Percentiles rank a stretch among this genome's conserved stretches.
Conservation (phyloP, 129 eudicot genomes). For the Escallonia herrerae region DNA sequence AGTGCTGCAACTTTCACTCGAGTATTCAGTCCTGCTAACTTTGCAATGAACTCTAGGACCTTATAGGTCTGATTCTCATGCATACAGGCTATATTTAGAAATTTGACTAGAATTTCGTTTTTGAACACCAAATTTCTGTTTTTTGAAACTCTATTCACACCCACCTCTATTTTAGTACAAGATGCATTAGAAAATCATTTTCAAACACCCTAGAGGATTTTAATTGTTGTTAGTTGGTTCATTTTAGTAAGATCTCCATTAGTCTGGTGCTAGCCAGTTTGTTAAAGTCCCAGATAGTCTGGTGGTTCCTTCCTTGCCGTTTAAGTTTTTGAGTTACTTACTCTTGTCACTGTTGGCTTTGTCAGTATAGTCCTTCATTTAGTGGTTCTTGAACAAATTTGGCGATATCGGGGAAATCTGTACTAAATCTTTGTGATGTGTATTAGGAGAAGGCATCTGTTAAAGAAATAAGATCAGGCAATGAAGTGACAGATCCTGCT, state of each 20-base stretch:
- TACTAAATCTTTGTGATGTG: background rate
- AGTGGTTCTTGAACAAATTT: background rate
- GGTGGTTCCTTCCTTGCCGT: background rate
- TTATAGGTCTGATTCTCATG: too few relatives aligned
- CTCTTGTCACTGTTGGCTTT: background rate
- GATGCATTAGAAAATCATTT: background rate
- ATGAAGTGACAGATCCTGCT: slow-evolving; percentile 76
- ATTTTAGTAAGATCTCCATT: background rate
- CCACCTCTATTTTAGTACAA: background rate
- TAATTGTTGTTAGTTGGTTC: background rate
- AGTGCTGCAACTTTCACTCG: too few relatives aligned
- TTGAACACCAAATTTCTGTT: background rate
- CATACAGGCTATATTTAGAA: too few relatives aligned
- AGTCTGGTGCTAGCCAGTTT: too few relatives aligned
- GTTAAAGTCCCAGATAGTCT: background rate
- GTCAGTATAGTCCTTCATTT: too few relatives aligned
- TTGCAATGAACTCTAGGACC: too few relatives aligned
- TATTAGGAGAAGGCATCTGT: slow-evolving; percentile 58
- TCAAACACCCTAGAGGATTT: too few relatives aligned
- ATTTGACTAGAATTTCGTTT: too few relatives aligned
- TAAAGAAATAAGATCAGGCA: slow-evolving; percentile 34
- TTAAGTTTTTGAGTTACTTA: background rate
- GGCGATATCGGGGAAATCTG: background rate
- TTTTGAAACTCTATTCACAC: background rate
- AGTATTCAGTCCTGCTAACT: too few relatives aligned